These are phyloP conservation scores for Annulohypoxylon moriforme DNA, from an alignment of 495 filamentous ascomycete species.

Conservation along the genomic window DNA sequence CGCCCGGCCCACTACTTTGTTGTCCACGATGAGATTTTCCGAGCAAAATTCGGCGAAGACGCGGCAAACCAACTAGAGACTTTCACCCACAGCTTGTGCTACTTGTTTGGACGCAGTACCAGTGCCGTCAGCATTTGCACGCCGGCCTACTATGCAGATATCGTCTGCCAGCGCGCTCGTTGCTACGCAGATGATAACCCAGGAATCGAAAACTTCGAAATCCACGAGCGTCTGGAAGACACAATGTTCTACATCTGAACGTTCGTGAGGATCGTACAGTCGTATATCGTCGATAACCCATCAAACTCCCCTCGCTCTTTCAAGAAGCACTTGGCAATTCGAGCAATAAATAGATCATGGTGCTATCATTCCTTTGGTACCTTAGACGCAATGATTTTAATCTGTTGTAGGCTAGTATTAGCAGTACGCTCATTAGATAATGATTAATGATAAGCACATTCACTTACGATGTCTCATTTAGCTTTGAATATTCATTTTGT, in stretches of 20 bases:
- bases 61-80: slow-evolving; percentile 64
- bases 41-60: slow-evolving; percentile 35
- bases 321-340: not conserved
- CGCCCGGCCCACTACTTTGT: slow-evolving; percentile 78
- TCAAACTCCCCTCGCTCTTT: not conserved
- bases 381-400: not conserved
- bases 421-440: not conserved
- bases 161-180: slow-evolving; percentile 70
- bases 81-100: slow-evolving; percentile 73
- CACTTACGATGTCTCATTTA: no score
- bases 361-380: not conserved
- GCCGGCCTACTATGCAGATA: slow-evolving; percentile 77
- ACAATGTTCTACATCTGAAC: slow-evolving; percentile 76
- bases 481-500: no score
- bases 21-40: slow-evolving; percentile 72
- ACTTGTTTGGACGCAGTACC: slow-evolving; percentile 73
- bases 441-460: not conserved
- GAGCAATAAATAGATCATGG: not conserved
- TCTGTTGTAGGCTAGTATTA: not conserved
- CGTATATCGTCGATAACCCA: not conserved
- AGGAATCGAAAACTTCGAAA: slow-evolving; percentile 35
- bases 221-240: slow-evolving; percentile 61
- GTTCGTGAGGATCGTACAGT: not conserved
- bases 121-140: slow-evolving; percentile 73
- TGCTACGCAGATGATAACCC: slow-evolving; percentile 63